phyloP scores from a whole-genome alignment of 208 protist species.

The Leishmania gerbilli region DNA sequence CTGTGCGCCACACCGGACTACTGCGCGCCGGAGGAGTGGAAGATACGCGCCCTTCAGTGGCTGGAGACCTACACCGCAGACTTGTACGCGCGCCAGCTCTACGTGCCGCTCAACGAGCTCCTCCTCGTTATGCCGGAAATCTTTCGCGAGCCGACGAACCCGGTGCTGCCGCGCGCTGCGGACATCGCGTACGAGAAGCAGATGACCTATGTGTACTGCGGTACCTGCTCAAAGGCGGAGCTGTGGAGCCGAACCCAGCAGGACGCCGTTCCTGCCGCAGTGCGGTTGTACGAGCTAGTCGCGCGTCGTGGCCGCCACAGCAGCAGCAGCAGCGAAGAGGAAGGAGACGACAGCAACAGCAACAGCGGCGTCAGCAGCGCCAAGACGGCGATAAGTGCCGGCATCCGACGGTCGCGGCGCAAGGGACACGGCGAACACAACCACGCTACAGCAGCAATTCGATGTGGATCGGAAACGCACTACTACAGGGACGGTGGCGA shows the following conservation, averaged over 20 bases:
- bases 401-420: background rate
- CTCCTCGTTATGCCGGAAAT: constrained; percentile 77
- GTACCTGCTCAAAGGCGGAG: constrained; percentile 61
- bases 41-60: constrained; percentile 81
- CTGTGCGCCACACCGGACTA: constrained; percentile 2
- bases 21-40: constrained; percentile 60
- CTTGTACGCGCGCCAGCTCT: constrained; percentile 61
- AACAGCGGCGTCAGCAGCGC: background rate
- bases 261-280: constrained; percentile 22
- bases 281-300: constrained; percentile 29
- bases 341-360: background rate
- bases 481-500: background rate
- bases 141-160: constrained; percentile 57
- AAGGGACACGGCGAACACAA: background rate
- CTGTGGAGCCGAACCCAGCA: constrained; percentile 30
- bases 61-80: constrained; percentile 74
- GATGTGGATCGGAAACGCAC: background rate
- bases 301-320: constrained; percentile 21
- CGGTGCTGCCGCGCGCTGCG: constrained; percentile 60
- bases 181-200: constrained; percentile 83
- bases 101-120: constrained; percentile 83
- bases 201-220: constrained; percentile 85
- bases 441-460: background rate
- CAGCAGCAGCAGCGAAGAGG: constrained; percentile 23
- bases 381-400: background rate